Percentiles rank a stretch among this genome's conserved stretches.
phyloP scores from a whole-genome alignment of 2,329 filamentous ascomycete species.

The Bisporella sp. region DNA sequence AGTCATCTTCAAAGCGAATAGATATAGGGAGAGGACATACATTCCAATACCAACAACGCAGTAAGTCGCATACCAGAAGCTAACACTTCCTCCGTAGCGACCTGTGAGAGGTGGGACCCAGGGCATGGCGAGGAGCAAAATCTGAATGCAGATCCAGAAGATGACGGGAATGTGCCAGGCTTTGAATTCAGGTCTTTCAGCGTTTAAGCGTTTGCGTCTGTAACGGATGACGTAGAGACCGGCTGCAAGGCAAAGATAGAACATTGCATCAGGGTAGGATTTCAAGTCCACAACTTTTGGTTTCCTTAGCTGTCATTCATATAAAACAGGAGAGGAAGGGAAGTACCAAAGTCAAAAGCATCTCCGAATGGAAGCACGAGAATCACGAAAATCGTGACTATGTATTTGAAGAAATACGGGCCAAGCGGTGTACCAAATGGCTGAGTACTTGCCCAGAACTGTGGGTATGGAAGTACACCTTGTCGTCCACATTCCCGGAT shows the following conservation, averaged over 20 bases:
- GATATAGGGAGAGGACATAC: slow-evolving; percentile 35
- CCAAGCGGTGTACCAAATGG: slow-evolving; percentile 57
- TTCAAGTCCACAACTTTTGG: not conserved
- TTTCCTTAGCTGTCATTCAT: no score
- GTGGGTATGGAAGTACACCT: slow-evolving; percentile 2
- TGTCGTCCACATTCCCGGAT: slow-evolving; percentile 52
- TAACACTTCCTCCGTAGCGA: slow-evolving; percentile 53
- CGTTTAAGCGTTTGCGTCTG: not conserved
- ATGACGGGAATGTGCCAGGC: slow-evolving; percentile 51
- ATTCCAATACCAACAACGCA: slow-evolving; percentile 56
- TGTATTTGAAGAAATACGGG: slow-evolving; percentile 50
- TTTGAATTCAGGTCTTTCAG: slow-evolving; percentile 33
- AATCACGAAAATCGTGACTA: slow-evolving; percentile 51
- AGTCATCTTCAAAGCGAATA: not conserved
- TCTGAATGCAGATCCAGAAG: slow-evolving; percentile 51
- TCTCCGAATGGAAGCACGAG: slow-evolving; percentile 53
- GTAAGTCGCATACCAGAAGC: slow-evolving; percentile 69
- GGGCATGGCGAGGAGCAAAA: slow-evolving; percentile 60
- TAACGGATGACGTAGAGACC: not conserved
- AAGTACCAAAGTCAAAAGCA: slow-evolving; percentile 47
- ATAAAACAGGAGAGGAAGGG: no score
- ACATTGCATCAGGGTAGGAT: not conserved
- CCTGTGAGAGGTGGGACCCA: slow-evolving; percentile 63
- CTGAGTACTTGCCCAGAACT: slow-evolving; percentile 48
- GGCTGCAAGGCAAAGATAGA: not conserved